Percentiles rank a stretch among this genome's conserved stretches.
Evolutionary conservation across 2,329 filamentous ascomycete genomes (phyloP).

Genomic region (Huntiella moniliformis): DNA sequence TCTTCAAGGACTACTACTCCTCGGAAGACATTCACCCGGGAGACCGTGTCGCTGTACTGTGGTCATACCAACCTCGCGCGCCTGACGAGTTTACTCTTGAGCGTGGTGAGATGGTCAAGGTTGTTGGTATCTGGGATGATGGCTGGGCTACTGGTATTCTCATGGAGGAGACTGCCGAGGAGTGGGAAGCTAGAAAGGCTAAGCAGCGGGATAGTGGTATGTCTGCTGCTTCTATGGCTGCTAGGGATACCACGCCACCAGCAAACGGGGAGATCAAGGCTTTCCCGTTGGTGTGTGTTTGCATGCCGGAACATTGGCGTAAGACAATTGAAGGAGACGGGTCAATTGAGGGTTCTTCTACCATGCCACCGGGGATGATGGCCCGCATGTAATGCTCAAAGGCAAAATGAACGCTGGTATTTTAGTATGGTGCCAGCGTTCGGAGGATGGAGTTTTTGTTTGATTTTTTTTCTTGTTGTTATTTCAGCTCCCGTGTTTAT

Average conservation of each 20-base stretch:
- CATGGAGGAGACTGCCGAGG: slow-evolving; percentile 64
- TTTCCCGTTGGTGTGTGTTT: slow-evolving; percentile 92
- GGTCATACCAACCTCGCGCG: slow-evolving; percentile 91
- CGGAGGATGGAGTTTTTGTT: slow-evolving; percentile 1
- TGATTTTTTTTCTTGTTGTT: background rate
- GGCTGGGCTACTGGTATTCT: slow-evolving; percentile 93
- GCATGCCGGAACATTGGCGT: slow-evolving; percentile 84
- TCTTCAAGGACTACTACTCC: slow-evolving; percentile 98
- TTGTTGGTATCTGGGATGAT: slow-evolving; percentile 97
- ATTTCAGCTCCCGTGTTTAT: slow-evolving; percentile 1
- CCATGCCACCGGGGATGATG: background rate
- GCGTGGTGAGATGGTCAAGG: slow-evolving; percentile 92
- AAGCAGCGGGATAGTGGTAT: slow-evolving; percentile 84
- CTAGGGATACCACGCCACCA: slow-evolving; percentile 40
- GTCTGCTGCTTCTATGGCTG: slow-evolving; percentile 51
- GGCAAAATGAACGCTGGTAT: background rate
- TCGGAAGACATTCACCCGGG: slow-evolving; percentile 87
- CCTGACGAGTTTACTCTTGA: slow-evolving; percentile 86
- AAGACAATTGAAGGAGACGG: slow-evolving; percentile 88
- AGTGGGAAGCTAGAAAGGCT: slow-evolving; percentile 63
- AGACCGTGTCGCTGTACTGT: slow-evolving; percentile 76
- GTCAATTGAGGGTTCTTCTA: slow-evolving; percentile 41
- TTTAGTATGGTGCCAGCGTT: background rate
- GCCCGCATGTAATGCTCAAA: background rate
- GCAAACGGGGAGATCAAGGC: slow-evolving; percentile 79